Evolutionary conservation across 2,329 filamentous ascomycete species (phyloP), one percentile per base, ranked within the genome.

Genomic region (Venturia nashicola): DNA sequence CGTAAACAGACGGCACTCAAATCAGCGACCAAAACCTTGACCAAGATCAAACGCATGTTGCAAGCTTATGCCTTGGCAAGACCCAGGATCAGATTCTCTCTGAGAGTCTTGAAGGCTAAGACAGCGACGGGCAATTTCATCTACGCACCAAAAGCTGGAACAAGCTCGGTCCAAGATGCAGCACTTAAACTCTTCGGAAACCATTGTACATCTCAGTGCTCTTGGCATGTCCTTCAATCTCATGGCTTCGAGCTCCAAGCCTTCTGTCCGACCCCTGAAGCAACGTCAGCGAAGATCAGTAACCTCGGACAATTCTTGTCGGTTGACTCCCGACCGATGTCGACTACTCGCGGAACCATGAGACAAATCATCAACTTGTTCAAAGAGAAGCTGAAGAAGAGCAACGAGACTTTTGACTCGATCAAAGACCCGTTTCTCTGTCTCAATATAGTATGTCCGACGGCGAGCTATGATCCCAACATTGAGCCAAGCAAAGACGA

Each of bases 401-500:
- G 68, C 0, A 67, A 69, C 57, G 4, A 66, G 39, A 34, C 64
- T 0, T 68, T 74, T 9, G 65, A 68, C 7, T 68, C 72, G 11
- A 67, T 77, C 27, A 79, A 77, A 20, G 80, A 83, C 61, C 80
- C 81, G 0, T 91, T 91, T 70, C 73, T 91, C 48, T 79, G 79
- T 48, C 73, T 92, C 44, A 82, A 85, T 64, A 84, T 92, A 39
- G 72, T 71, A 16, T 91, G 87, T 69, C 80, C 83, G 0, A 70
- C 76, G 0, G 79, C 80, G 36, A 85, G 78, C 65, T 92, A 92
- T 69, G 89, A 92, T 73, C 78, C 81, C 1, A 92, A 91, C 67
- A 74, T 91, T 6, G 85, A 90, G 65, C 83, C 88, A 3, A 78
- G 83, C 3, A 92, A 92, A 70, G 84, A 90, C 64, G 84, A 90